Base-by-base conservation (phyloP, 1,139 yeast species). In the Ogataea hybrid region DNA sequence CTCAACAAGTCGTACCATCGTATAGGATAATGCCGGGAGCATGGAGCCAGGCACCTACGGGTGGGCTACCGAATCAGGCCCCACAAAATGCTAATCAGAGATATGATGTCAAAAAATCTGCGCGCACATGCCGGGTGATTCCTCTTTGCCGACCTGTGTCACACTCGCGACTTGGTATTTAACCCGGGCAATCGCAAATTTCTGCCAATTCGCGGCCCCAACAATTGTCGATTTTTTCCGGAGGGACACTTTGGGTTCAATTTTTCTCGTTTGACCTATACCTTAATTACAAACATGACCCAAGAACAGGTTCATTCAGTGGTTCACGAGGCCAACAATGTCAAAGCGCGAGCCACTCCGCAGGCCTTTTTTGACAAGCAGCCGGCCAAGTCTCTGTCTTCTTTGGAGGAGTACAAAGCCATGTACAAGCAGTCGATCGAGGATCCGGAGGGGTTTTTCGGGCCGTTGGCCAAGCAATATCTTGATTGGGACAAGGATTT, bases 401-500 rank as follows among this genome's bases (percentile, higher is more conserved):
- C 60, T 9, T 41, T 86, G 52, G 85, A 79, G n/a, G 83, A 88
- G 51, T 92, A 90, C 72, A 68, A 77, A 48, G 68, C 75, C 53
- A 66, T 89, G 70, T 88, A 92, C 71, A 65, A 78, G 47, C 74
- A 87, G 70, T 86, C 96, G 28, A 79, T 92, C 57, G 67, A 75
- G 46, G 79, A 87, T 59, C 97, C 98, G 43, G 88, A 81, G 53
- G 76, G 68, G 34, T 92, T 92, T 66, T 92, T 88, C 63, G 95
- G 94, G 42, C 79, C 84, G 34, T 69, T 79, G 69, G 97, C 96
- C 46, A 77, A 76, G 46, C 86, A 87, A 56, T 75, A 81, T 49
- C 73, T 92, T 54, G 71, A 77, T 57, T 92, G 97, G 97, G 90
- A 85, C 65, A 79, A 72, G 54, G 94, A 84, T 50, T 92, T 87